Base-by-base conservation (phyloP, 2,329 filamentous ascomycete species). In the Nemania serpens region DNA sequence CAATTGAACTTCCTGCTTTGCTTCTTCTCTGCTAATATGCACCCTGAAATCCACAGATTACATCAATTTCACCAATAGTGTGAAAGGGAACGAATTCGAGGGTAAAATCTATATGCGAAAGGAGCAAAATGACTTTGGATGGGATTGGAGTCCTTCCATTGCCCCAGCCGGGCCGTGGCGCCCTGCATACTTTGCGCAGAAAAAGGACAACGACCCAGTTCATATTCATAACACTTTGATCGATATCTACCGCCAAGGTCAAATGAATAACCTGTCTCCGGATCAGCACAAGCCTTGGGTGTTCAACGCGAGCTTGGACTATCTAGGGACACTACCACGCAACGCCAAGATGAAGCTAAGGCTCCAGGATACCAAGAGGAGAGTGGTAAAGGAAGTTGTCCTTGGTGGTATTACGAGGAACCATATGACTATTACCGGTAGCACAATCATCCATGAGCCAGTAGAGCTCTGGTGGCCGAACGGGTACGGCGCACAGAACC, bases 61-160 rank as follows among this genome's bases (percentile, higher is more conserved):
- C 34, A 55, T 55, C 29, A 55, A 55, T 25, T 36, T n/a, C 11
- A 41, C 25, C 15, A 85, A 64, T 71, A 76, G 15, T 49, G 77
- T 36, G 2, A 37, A 55, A 12, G 33, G 36, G 11, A 25, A 25
- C 58, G 83, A 86, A 62, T 84, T 84, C 50, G 70, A 76, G 0
- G 82, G 85, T 59, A 77, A 82, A 6, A 79, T 81, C 69, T 86
- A 83, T 62, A 81, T 87, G 37, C 78, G 85, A 33, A 87, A 88
- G 68, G 81, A 87, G 68, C 65, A 67, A 82, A 88, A 69, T 7
- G 84, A 88, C 69, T 88, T 88, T 70, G 86, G 86, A 1, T 88
- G 85, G 86, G 85, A 87, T 61, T 86, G 84, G 84, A 83, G 83
- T 5, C 10, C 83, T 10, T 83, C 82, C 0, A 86, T 88, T 68